Conservation (phyloP, 257 asterid species). For the Thymus quinquecostatus region DNA sequence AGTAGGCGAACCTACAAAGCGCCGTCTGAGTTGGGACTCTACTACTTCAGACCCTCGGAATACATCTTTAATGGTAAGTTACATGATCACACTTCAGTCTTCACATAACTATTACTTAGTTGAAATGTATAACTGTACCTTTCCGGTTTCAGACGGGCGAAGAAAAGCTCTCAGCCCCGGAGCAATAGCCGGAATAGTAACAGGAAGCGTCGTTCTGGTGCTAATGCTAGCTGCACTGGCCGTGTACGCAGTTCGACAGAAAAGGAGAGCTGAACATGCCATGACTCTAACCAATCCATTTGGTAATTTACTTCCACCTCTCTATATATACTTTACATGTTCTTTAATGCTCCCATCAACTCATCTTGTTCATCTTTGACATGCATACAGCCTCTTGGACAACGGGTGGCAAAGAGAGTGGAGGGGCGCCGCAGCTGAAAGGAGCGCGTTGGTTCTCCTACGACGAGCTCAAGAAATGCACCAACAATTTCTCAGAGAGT, state of each 20-base stretch:
- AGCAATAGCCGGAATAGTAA: slow-evolving; percentile 60
- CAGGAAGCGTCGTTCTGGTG: slow-evolving; percentile 57
- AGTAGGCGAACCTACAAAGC: slow-evolving; percentile 87
- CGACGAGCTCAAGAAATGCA: slow-evolving; percentile 86
- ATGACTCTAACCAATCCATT: slow-evolving; percentile 75
- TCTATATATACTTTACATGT: not conserved
- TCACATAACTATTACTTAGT: not conserved
- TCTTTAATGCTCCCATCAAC: not conserved
- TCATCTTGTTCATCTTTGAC: slow-evolving; percentile 23
- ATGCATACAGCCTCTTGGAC: slow-evolving; percentile 74
- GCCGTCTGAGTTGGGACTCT: slow-evolving; percentile 80
- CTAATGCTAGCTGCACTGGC: slow-evolving; percentile 66
- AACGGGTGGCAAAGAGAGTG: slow-evolving; percentile 74
- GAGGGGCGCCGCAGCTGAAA: slow-evolving; percentile 94
- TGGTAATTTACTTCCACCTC: slow-evolving; percentile 43
- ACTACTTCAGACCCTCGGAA: slow-evolving; percentile 73
- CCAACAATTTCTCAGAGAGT: slow-evolving; percentile 68
- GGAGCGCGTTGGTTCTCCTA: slow-evolving; percentile 96
- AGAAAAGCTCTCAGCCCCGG: slow-evolving; percentile 47
- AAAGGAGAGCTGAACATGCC: slow-evolving; percentile 84
- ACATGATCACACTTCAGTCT: not conserved
- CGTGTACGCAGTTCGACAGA: slow-evolving; percentile 72
- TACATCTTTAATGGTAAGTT: slow-evolving; percentile 68
- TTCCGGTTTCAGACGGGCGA: slow-evolving; percentile 38
- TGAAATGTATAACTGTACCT: too few species aligned